These are phyloP conservation scores for Colletotrichum horii DNA, from an alignment of 2,329 filamentous ascomycete genomes.

Conservation along the genomic window DNA sequence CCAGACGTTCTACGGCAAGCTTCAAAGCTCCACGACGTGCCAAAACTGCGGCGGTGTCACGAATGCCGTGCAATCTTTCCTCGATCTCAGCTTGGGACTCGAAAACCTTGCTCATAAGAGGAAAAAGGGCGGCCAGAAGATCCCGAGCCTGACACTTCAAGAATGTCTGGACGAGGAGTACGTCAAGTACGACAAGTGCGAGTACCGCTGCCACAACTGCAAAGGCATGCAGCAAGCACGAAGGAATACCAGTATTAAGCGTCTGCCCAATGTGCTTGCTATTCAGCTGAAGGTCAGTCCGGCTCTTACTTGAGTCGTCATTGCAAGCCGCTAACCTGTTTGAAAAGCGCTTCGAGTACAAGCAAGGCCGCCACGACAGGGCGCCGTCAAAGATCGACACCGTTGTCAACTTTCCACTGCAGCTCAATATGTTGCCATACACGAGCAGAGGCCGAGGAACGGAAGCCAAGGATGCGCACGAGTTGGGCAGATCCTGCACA, in stretches of 20 bases:
- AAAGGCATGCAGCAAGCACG: conserved; percentile 78
- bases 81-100: conserved; percentile 89
- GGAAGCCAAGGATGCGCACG: conserved; percentile 55
- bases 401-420: conserved; percentile 82
- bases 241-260: conserved; percentile 84
- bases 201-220: conserved; percentile 87
- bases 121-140: conserved; percentile 57
- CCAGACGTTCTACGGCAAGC: conserved; percentile 91
- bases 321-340: conserved; percentile 6
- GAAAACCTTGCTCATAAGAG: conserved; percentile 74
- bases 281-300: conserved; percentile 84
- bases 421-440: conserved; percentile 90
- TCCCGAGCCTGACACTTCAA: conserved; percentile 61
- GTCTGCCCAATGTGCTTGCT: conserved; percentile 85
- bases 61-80: conserved; percentile 84
- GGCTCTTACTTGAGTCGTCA: not conserved
- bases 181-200: conserved; percentile 84
- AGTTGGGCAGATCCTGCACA: conserved; percentile 69
- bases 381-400: conserved; percentile 88
- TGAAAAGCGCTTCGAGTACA: conserved; percentile 73
- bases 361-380: conserved; percentile 66
- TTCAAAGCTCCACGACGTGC: conserved; percentile 90
- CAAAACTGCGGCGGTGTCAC: conserved; percentile 85
- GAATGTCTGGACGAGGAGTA: conserved; percentile 87
- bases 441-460: conserved; percentile 68